Evolutionary conservation across 306 rosid genomes (phyloP), one percentile per base, ranked within the genome.

Genomic region (Trifolium repens): DNA sequence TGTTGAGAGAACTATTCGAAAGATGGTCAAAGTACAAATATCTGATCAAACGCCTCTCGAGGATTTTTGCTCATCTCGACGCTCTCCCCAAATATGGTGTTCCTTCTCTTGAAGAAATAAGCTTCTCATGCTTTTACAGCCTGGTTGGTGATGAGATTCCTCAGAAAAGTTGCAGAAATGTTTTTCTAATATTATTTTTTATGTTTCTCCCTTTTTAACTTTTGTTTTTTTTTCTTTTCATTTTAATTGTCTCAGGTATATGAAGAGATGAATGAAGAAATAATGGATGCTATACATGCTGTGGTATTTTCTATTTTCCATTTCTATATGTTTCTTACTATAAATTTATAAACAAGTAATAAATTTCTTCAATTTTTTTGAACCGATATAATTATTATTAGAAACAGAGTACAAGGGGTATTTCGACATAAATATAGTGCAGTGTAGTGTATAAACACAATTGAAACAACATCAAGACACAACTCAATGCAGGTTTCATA

Each of bases 1-100:
- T 22, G 30, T 22, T 50, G 22, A 50, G 55, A 50, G 55, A 50
- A n/a, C 17, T 50, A 22, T 9, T 50, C 17, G 8, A 4, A 8
- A 22, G 60, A 54, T 17, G 60, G 32, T 19, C 60, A 54, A 19
- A 0, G 1, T 22, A 50, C 55, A n/a, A 50, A 50, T 2, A 2
- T 15, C 16, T 50, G 55, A n/a, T 19, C 22, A 50, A 15, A 2
- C 22, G 22, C 13, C 60, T 54, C 60, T 3, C 27, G 9, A 16
- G 11, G 0, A 2, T 53, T 17, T 53, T 53, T 16, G 7, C 5
- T 16, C 4, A 2, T 16, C 26, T 53, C 26, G 59, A 8, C 27
- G 0, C 0, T 22, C 0, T 0, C 27, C 0, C 80, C 89, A 50
- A 86, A 71, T 46, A 80, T 72, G 71, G 9, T 79, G 5, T 88